Percentiles rank a stretch among this genome's conserved stretches.
These are phyloP conservation scores for Abortiporus biennis DNA, from an alignment of 1,284 basidiomycete species.

Conservation along the genomic window DNA sequence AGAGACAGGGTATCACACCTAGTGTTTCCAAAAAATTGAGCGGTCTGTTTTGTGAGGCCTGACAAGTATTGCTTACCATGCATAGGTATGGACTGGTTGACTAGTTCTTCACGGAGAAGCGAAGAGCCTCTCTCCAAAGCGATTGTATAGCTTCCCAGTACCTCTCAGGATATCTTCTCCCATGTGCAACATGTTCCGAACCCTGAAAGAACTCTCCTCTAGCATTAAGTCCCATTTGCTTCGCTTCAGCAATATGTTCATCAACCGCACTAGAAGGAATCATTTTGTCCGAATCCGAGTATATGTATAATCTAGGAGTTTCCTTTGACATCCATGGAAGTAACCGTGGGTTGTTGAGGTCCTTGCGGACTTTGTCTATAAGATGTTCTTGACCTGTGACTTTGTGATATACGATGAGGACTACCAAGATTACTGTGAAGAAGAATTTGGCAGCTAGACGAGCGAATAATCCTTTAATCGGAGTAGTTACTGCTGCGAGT, in stretches of 20 bases:
- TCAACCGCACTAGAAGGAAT: constrained; percentile 38
- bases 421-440: constrained; percentile 18
- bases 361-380: constrained; percentile 21
- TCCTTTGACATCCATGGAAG: constrained; percentile 38
- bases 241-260: constrained; percentile 32
- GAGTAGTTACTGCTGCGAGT: constrained; percentile 33
- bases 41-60: no score
- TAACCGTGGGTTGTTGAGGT: constrained; percentile 27
- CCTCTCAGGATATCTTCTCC: constrained; percentile 37
- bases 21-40: no score
- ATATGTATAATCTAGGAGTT: constrained; percentile 49
- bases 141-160: constrained; percentile 40
- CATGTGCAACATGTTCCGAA: constrained; percentile 52
- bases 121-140: constrained; percentile 29
- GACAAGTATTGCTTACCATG: no score
- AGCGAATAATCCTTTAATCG: no score
- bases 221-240: constrained; percentile 31
- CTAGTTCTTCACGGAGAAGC: no score
- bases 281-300: constrained; percentile 42
- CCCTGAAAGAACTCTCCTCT: constrained; percentile 36
- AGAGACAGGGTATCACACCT: no score
- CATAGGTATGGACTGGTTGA: no score
- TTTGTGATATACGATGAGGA: constrained; percentile 14
- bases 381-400: constrained; percentile 9
- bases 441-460: no score